Evolutionary conservation across 2,329 filamentous ascomycete genomes (phyloP), one percentile per base, ranked within the genome.

Genomic region (Shiraia sp.): DNA sequence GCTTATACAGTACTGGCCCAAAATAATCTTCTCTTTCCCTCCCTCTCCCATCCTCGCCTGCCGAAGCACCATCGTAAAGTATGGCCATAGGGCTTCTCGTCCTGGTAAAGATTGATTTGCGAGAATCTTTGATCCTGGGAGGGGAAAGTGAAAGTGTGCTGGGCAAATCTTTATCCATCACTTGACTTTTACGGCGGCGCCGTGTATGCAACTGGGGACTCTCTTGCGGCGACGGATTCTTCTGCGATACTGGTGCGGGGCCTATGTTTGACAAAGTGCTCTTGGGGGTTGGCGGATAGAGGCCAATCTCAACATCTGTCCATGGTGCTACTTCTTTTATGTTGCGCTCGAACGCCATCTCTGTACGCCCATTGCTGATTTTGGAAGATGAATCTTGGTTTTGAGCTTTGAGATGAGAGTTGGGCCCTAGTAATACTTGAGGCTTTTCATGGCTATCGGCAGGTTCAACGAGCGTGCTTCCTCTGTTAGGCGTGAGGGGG

Each of bases 321-420:
- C 59, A 63, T 4, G 61, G 59, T 2, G 59, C 49, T 2, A 62
- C 47, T 31, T 61, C 57, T 25, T 41, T 40, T 24, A 60, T 55
- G 8, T 57, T 44, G 25, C 33, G 23, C 45, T 57, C 6, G 29
- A 16, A 3, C 5, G 3, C n/a, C 6, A 13, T 15, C 10, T 6
- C 17, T 31, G 13, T 22, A 25, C 19, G 19, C 7, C 22, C 31
- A 17, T 23, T 8, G 28, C 53, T 58, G 24, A 31, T 8, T 3
- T 34, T 40, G 3, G 52, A 59, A 4, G 14, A 16, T 10, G 34
- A 13, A 14, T 12, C 22, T 13, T 12, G 29, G 10, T 15, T 31
- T 10, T 13, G n/a, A 14, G 14, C 29, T 32, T 12, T 17, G 31
- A 33, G 12, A 16, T 12, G 17, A 24, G 28, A 15, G 7, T 23